phyloP scores from a whole-genome alignment of 2,329 filamentous ascomycete species.

The Monilinia aucupariae region DNA sequence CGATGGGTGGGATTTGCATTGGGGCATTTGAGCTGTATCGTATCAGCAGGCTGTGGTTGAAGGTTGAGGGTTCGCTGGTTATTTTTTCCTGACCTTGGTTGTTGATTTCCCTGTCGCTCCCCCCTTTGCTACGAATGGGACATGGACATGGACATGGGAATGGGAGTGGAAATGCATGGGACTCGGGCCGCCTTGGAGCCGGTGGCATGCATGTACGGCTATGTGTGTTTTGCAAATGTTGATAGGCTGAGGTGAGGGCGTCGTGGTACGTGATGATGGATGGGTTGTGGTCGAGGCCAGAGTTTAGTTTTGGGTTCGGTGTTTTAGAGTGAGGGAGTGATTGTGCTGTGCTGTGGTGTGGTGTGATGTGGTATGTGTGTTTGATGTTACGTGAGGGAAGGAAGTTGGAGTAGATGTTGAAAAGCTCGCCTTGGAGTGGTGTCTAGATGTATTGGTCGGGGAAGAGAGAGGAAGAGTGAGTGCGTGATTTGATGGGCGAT shows the following conservation, averaged over 20 bases:
- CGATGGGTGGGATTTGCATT: neutral
- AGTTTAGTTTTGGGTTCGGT: neutral
- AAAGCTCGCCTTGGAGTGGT: neutral
- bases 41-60: neutral
- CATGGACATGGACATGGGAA: no score
- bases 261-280: slow-evolving; percentile 7
- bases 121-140: no score
- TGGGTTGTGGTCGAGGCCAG: slow-evolving; percentile 4
- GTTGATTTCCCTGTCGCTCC: no score
- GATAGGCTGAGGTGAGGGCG: slow-evolving; percentile 7
- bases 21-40: neutral
- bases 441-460: neutral
- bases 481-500: neutral
- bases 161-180: neutral
- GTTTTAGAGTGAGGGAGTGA: no score
- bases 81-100: no score
- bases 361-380: no score
- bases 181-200: slow-evolving; percentile 8
- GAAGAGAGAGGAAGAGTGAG: neutral
- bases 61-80: no score
- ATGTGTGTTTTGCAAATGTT: neutral
- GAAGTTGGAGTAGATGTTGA: neutral
- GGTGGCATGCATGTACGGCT: slow-evolving; percentile 5
- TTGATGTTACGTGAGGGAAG: neutral
- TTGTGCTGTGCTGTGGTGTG: neutral